A percentile compares a stretch with the other conserved stretches of the same genome.
Evolutionary conservation across 2,329 filamentous ascomycete species (phyloP).

Genomic region (Colletotrichum tanaceti): DNA sequence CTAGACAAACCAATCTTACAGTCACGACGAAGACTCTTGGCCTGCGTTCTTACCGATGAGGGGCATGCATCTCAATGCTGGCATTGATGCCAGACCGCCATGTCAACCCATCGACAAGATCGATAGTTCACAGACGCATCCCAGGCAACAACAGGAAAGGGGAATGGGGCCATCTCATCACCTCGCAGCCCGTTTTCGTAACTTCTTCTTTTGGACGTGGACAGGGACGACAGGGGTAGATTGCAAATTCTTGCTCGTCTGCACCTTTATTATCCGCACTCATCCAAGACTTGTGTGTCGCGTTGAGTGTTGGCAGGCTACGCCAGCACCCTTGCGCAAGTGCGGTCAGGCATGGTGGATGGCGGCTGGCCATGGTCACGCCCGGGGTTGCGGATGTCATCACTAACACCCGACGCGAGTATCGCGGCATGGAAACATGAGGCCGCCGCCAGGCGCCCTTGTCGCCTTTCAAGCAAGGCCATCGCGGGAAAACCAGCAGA

Average conservation of each 20-base stretch:
- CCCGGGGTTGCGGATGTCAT: constrained; percentile 10
- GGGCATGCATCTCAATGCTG: constrained; percentile 7
- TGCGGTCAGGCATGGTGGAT: constrained; percentile 4
- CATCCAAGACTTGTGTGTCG: constrained; percentile 5
- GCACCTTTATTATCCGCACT: not conserved
- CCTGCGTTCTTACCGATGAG: constrained; percentile 8
- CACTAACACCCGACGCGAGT: constrained; percentile 26
- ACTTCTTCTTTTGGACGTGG: constrained; percentile 20
- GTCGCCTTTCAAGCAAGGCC: constrained; percentile 13
- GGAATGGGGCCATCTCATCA: constrained; percentile 28
- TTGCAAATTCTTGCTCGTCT: constrained; percentile 1
- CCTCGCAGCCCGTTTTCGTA: constrained; percentile 2
- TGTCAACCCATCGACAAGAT: not conserved
- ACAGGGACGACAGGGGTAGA: constrained; percentile 17
- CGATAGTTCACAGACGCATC: not conserved
- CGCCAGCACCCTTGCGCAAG: constrained; percentile 17
- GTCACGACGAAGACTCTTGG: constrained; percentile 4
- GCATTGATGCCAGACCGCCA: constrained; percentile 1
- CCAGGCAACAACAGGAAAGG: constrained; percentile 16
- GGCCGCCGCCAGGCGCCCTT: constrained; percentile 28
- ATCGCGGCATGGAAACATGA: constrained; percentile 28
- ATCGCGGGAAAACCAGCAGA: constrained; percentile 20
- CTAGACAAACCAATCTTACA: not conserved
- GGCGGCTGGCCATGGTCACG: constrained; percentile 19
- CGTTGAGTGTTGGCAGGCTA: constrained; percentile 13